phyloP scores from a whole-genome alignment of 495 filamentous ascomycete genomes.

The Penicillium arizonense region DNA sequence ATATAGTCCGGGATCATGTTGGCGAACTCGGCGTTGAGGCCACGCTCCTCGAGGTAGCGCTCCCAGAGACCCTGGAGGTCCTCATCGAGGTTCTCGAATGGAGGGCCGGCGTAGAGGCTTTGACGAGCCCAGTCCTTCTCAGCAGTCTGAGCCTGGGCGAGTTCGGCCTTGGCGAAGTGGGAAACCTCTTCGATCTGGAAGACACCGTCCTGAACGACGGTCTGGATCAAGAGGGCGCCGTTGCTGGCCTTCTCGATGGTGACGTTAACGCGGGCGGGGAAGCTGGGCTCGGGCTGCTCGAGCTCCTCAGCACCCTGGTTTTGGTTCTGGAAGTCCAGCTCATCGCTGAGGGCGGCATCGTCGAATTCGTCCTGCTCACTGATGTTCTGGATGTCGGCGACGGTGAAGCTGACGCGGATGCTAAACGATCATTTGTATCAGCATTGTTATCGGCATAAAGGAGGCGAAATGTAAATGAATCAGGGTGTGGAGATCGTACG shows the following conservation, averaged over 20 bases:
- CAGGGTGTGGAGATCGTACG: constrained; percentile 43
- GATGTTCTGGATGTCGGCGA: constrained; percentile 80
- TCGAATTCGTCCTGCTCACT: constrained; percentile 58
- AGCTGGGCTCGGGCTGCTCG: constrained; percentile 56
- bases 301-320: constrained; percentile 58
- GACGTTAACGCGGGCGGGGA: constrained; percentile 82
- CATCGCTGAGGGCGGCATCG: constrained; percentile 46
- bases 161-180: constrained; percentile 72
- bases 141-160: constrained; percentile 64
- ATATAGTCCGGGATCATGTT: constrained; percentile 95
- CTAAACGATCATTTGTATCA: constrained; percentile 40
- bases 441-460: constrained; percentile 9
- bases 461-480: not conserved
- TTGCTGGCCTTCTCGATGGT: constrained; percentile 78
- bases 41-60: constrained; percentile 91
- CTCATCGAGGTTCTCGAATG: constrained; percentile 92
- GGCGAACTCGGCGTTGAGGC: constrained; percentile 83
- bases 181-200: constrained; percentile 90
- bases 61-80: constrained; percentile 90
- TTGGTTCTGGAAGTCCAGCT: constrained; percentile 53
- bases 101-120: constrained; percentile 85
- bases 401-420: constrained; percentile 90
- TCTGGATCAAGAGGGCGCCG: constrained; percentile 85
- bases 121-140: constrained; percentile 68
- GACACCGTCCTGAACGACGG: constrained; percentile 79